Evolutionary conservation across 2,329 filamentous ascomycete species (phyloP).

Genomic region (Cladophialophora exuberans): DNA sequence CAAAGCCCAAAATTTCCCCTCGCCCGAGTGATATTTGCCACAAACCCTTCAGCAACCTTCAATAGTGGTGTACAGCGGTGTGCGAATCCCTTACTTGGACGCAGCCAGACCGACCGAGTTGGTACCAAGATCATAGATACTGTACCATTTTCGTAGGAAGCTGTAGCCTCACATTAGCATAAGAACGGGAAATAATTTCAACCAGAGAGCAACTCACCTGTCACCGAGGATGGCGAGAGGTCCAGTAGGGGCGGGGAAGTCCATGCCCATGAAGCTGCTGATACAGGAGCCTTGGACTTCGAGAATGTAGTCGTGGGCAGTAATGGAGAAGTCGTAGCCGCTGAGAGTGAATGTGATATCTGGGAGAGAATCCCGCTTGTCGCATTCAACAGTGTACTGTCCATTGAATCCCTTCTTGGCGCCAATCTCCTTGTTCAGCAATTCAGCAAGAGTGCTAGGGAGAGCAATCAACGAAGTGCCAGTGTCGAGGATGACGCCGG

Average conservation of each 20-base stretch:
- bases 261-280: constrained; percentile 97
- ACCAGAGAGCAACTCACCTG: too few relatives aligned
- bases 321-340: constrained; percentile 91
- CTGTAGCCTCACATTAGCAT: constrained; percentile 39
- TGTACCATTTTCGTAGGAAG: constrained; percentile 56
- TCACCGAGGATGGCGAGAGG: constrained; percentile 95
- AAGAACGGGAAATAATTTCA: constrained; percentile 57
- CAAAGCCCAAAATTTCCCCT: neutral
- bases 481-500: constrained; percentile 95
- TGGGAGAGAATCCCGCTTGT: constrained; percentile 78
- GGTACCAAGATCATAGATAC: constrained; percentile 86
- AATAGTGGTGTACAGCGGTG: too few relatives aligned
- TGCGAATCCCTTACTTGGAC: constrained; percentile 69
- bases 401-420: constrained; percentile 98
- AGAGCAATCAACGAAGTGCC: constrained; percentile 97
- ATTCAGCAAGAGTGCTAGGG: constrained; percentile 86
- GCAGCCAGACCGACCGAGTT: constrained; percentile 85
- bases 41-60: neutral
- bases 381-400: constrained; percentile 93
- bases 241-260: constrained; percentile 80
- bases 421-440: constrained; percentile 95
- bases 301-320: constrained; percentile 89
- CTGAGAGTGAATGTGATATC: constrained; percentile 89
- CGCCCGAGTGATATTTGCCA: neutral
- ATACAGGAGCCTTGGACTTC: constrained; percentile 96